Evolutionary conservation across 192 early-diverging fungal genomes (phyloP), one percentile per base, ranked within the genome.

Genomic region (Umbelopsis sp.): DNA sequence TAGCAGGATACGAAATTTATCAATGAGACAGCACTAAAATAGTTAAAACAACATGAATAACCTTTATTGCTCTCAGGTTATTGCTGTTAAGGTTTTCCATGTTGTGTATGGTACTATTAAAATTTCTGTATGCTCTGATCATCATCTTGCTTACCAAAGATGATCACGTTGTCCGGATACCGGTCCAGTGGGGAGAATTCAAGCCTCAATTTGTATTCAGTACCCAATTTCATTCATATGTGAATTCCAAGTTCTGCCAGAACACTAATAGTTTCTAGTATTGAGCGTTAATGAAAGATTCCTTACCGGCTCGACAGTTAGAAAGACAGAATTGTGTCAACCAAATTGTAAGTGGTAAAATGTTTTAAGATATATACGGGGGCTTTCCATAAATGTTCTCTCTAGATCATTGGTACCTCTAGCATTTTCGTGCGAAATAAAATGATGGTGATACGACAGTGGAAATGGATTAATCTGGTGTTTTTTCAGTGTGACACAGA

Each of bases 71-170:
- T 36, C 0, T 36, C 56, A 62, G 1, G 14, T 34, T 62, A n/a
- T 62, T 62, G 26, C n/a, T 14, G 25, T 34, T 62, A 29, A 62
- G 3, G 11, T 34, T 62, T 29, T 29, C n/a, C 11, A 32, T 59
- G 54, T 16, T 20, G 17, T 11, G 26, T 22, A 54, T 10, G 20
- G 17, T n/a, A 34, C 56, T 34, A 36, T 62, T 41, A 11, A 41
- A 1, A 31, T 31, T 62, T 34, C 31, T 20, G 12, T 32, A 36
- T 53, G 52, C 52, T 34, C 26, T 29, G 31, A 62, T 34, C 56
- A 62, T 34, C 56, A 62, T 12, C 56, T n/a, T 62, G 56, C 26
- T 62, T 62, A 62, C 29, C 56, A 62, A 62, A 62, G 29, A 34
- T 62, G 56, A 34, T 62, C 56, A 62, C 56, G 56, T 62, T 62